Conservation (phyloP, 208 protist genomes). For the Angomonas desouzai region DNA sequence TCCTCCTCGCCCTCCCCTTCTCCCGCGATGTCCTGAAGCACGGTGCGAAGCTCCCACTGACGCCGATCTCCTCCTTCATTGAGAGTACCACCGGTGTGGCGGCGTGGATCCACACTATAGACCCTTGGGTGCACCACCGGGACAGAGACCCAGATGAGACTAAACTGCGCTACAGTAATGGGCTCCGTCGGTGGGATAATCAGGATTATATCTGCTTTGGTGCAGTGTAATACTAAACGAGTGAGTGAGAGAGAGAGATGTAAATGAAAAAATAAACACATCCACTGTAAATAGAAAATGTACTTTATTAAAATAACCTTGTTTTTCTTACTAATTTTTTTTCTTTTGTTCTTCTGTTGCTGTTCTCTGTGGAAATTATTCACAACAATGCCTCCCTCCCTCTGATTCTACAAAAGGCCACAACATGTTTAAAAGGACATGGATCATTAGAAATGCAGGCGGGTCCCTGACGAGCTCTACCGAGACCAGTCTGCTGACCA, state of each 20-base stretch:
- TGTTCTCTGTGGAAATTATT: too few relatives aligned
- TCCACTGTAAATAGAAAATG: slow-evolving; percentile 13
- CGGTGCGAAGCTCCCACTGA: background rate
- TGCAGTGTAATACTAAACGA: slow-evolving; percentile 12
- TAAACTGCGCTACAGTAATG: slow-evolving; percentile 77
- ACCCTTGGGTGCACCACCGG: slow-evolving; percentile 49
- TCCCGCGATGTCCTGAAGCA: slow-evolving; percentile 11
- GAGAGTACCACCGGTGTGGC: slow-evolving; percentile 16
- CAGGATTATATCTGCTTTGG: slow-evolving; percentile 73
- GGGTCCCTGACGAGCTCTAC: slow-evolving; percentile 37
- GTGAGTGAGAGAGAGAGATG: background rate
- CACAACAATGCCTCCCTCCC: too few relatives aligned
- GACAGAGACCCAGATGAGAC: slow-evolving; percentile 41
- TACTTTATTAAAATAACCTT: slow-evolving; percentile 12
- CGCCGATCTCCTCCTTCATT: slow-evolving; percentile 46
- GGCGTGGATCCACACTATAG: slow-evolving; percentile 52
- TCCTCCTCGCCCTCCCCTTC: slow-evolving; percentile 39
- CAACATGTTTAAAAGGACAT: background rate
- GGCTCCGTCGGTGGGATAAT: slow-evolving; percentile 77
- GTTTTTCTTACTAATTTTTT: slow-evolving; percentile 1
- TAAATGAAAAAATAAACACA: too few relatives aligned
- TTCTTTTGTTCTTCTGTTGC: background rate
- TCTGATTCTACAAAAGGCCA: too few relatives aligned
- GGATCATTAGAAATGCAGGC: background rate
- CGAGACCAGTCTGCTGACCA: slow-evolving; percentile 40